Conservation (phyloP, 2,329 filamentous ascomycete species). For the Stachybotrys chartarum region DNA sequence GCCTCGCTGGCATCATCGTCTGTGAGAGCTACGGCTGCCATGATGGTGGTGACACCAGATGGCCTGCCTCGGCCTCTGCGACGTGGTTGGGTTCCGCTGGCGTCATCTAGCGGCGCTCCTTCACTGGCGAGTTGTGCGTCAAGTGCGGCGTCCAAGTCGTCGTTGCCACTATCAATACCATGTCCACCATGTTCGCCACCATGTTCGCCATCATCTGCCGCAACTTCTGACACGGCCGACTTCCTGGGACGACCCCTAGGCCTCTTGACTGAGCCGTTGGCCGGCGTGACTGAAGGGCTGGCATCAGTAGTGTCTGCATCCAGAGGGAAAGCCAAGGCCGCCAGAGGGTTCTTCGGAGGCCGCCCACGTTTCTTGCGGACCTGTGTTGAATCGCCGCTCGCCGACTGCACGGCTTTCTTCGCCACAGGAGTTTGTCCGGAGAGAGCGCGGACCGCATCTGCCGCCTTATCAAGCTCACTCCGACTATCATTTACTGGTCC, state of each 20-base stretch:
- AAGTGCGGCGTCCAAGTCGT: constrained; percentile 7
- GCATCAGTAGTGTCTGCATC: not conserved
- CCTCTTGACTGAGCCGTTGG: constrained; percentile 7
- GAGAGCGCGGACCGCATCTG: constrained; percentile 16
- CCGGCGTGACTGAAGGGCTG: not conserved
- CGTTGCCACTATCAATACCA: not conserved
- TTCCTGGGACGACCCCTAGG: constrained; percentile 1
- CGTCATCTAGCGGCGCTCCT: constrained; percentile 2
- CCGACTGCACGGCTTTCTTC: not conserved
- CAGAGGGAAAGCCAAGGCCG: constrained; percentile 1
- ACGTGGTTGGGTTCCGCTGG: constrained; percentile 4
- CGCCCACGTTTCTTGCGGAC: constrained; percentile 19
- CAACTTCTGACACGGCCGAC: not conserved
- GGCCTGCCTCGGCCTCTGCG: constrained; percentile 18
- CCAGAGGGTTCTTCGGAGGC: constrained; percentile 19
- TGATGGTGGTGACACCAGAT: constrained; percentile 16
- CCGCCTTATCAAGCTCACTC: constrained; percentile 31
- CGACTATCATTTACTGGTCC: not conserved
- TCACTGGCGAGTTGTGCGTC: constrained; percentile 11
- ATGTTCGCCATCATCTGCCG: not conserved
- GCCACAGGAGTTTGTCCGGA: not conserved
- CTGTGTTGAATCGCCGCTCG: not conserved
- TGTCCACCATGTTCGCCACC: not conserved
- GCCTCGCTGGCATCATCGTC: not conserved
- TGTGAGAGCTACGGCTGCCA: constrained; percentile 6